These are phyloP conservation scores for Cornus florida DNA, from an alignment of 148 eudicot genomes.

Conservation along the genomic window DNA sequence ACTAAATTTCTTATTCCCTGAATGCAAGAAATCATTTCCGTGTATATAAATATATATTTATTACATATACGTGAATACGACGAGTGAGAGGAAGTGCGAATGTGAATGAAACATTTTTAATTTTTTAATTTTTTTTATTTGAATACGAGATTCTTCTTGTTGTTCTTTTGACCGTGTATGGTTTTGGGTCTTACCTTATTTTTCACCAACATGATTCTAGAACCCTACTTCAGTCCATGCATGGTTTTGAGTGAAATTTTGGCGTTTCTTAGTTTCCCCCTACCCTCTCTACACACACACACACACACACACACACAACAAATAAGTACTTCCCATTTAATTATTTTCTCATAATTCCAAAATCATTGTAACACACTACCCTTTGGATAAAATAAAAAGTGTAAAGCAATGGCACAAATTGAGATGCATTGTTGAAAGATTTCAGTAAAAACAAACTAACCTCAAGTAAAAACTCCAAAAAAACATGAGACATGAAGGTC, in stretches of 20 bases:
- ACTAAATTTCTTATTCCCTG: too few relatives aligned
- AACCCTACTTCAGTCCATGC: background rate
- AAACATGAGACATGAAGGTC: background rate
- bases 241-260: conserved; percentile 5
- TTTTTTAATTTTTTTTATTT: too few relatives aligned
- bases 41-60: too few relatives aligned
- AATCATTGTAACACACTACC: background rate
- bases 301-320: background rate
- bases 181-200: background rate
- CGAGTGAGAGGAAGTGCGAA: background rate
- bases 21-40: too few relatives aligned
- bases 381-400: background rate
- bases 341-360: background rate
- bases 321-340: background rate
- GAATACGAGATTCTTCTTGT: background rate
- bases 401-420: background rate
- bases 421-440: background rate
- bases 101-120: background rate
- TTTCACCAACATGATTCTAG: background rate
- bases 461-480: background rate
- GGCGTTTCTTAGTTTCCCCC: background rate
- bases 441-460: background rate
- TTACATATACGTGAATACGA: too few relatives aligned
- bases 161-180: background rate
- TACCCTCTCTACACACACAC: background rate